Percentiles rank a stretch among this genome's conserved stretches.
Conservation (phyloP, 768 basidiomycete genomes). For the Botryobasidium botryosum region DNA sequence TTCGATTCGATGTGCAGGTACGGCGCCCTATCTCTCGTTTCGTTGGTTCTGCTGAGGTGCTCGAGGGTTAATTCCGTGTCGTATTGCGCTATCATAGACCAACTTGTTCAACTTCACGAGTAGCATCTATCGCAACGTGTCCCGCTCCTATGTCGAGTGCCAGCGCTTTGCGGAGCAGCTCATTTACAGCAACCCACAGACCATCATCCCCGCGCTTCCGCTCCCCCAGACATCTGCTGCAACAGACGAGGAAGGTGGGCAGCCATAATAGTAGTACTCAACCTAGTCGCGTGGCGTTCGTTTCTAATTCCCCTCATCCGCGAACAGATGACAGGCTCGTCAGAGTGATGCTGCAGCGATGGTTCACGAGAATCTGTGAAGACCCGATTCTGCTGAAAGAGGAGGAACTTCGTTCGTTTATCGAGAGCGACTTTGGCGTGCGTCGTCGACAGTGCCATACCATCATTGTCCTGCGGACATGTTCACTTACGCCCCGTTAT, state of each 20-base stretch:
- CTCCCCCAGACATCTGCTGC: constrained; percentile 93
- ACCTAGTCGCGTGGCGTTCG: neutral
- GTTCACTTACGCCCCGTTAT: neutral
- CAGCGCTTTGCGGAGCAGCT: constrained; percentile 85
- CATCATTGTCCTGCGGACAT: no score
- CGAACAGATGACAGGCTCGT: constrained; percentile 73
- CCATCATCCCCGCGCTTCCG: constrained; percentile 88
- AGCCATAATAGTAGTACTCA: no score
- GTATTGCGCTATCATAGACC: constrained; percentile 34
- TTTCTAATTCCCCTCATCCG: neutral
- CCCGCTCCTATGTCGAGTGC: constrained; percentile 89
- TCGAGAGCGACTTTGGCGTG: constrained; percentile 91
- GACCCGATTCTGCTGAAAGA: constrained; percentile 77
- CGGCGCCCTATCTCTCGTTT: constrained; percentile 14
- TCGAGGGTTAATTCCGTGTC: neutral
- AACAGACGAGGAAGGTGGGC: constrained; percentile 72
- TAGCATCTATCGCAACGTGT: constrained; percentile 81
- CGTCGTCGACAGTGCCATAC: constrained; percentile 11
- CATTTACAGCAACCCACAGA: constrained; percentile 82
- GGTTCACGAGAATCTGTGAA: constrained; percentile 86
- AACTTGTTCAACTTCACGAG: constrained; percentile 86
- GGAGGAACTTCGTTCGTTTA: constrained; percentile 86
- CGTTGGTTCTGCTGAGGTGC: neutral
- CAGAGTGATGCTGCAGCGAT: constrained; percentile 84
- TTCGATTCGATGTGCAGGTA: constrained; percentile 92